phyloP scores from a whole-genome alignment of 768 basidiomycete species.

The Tubosaeta brunneosetosa region DNA sequence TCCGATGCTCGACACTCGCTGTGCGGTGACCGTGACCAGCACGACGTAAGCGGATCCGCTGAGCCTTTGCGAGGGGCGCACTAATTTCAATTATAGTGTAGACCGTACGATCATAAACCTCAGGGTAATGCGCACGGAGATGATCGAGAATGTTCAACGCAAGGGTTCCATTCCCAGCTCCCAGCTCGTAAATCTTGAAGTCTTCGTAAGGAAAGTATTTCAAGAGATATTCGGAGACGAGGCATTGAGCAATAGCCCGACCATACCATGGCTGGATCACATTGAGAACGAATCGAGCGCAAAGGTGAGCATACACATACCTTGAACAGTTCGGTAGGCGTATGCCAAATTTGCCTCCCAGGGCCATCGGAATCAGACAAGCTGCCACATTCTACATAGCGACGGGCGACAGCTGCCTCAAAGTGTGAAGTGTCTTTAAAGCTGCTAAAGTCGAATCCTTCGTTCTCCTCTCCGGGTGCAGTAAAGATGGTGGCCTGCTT shows the following conservation, averaged over 20 bases:
- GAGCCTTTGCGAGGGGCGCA: conserved; percentile 65
- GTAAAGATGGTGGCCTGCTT: conserved; percentile 90
- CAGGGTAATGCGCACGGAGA: conserved; percentile 71
- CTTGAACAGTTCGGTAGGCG: conserved; percentile 96
- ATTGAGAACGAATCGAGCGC: conserved; percentile 4
- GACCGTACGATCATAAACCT: conserved; percentile 87
- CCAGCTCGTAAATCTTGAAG: conserved; percentile 94
- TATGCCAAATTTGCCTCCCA: conserved; percentile 95
- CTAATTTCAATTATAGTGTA: conserved; percentile 97
- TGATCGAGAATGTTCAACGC: conserved; percentile 85
- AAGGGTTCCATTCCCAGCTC: conserved; percentile 95
- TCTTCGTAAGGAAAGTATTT: conserved; percentile 97
- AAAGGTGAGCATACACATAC: conserved; percentile 35
- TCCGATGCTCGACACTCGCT: conserved; percentile 66
- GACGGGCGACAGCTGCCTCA: conserved; percentile 70
- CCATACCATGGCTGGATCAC: conserved; percentile 84
- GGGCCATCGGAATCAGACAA: conserved; percentile 57
- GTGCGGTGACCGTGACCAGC: conserved; percentile 34
- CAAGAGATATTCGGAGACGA: conserved; percentile 87
- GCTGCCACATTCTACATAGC: conserved; percentile 68
- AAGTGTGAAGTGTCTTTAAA: conserved; percentile 73
- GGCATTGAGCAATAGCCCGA: conserved; percentile 81
- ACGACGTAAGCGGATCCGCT: conserved; percentile 58
- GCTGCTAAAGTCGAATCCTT: conserved; percentile 59
- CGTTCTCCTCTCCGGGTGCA: conserved; percentile 39